phyloP scores from a whole-genome alignment of 2,329 filamentous ascomycete species.

The Metarhizium humberi region DNA sequence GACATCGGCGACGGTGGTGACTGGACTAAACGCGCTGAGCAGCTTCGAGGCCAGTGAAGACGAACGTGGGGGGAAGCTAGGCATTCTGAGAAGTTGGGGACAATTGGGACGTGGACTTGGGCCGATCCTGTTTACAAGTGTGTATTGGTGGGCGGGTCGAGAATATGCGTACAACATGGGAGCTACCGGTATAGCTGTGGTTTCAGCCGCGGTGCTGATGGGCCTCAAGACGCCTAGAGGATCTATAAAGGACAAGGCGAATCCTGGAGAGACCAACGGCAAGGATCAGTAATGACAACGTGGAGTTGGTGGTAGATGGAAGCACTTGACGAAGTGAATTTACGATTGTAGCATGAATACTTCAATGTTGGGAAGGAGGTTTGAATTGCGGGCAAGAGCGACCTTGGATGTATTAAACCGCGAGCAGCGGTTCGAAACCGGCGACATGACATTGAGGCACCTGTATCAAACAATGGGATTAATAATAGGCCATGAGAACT shows the following conservation, averaged over 20 bases:
- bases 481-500: not conserved
- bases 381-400: not conserved
- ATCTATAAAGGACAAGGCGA: conserved; percentile 5
- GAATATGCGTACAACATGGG: conserved; percentile 78
- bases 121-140: conserved; percentile 80
- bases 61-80: conserved; percentile 80
- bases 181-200: conserved; percentile 67
- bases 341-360: not conserved
- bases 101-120: conserved; percentile 83
- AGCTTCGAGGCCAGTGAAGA: conserved; percentile 76
- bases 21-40: conserved; percentile 81
- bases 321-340: not conserved
- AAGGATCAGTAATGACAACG: conserved; percentile 8
- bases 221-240: conserved; percentile 55
- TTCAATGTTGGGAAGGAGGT: not conserved
- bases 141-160: conserved; percentile 97
- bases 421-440: not conserved
- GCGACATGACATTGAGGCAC: not conserved
- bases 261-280: conserved; percentile 10
- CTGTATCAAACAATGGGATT: not conserved
- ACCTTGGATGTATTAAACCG: not conserved
- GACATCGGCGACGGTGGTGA: conserved; percentile 91
- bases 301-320: not conserved
- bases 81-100: conserved; percentile 70
- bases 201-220: conserved; percentile 61